A percentile compares a stretch with the other conserved stretches of the same genome.
Evolutionary conservation across 352 stramenopile species (phyloP).

Genomic region (Globisporangium solare): DNA sequence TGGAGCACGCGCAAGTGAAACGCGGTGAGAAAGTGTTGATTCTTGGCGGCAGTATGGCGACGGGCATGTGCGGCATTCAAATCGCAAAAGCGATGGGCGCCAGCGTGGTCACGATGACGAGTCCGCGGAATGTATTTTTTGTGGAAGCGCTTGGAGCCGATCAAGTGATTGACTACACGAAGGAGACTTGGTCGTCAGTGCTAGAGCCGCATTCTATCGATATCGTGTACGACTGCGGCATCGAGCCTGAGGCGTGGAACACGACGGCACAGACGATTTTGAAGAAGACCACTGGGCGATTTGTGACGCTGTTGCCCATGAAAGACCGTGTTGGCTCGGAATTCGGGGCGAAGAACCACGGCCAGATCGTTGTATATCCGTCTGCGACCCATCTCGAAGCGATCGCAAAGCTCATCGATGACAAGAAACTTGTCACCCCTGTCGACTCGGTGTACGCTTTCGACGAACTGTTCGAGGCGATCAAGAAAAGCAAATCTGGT

Average conservation of each 20-base stretch:
- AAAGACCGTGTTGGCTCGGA: constrained; percentile 28
- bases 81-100: constrained; percentile 18
- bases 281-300: constrained; percentile 22
- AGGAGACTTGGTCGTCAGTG: constrained; percentile 25
- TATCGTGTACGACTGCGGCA: constrained; percentile 25
- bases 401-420: constrained; percentile 3
- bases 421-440: not conserved
- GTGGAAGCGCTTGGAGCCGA: constrained; percentile 40
- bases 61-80: constrained; percentile 23
- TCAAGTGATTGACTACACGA: constrained; percentile 62
- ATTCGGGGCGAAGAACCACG: constrained; percentile 23
- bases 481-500: not conserved
- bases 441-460: constrained; percentile 6
- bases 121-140: constrained; percentile 23
- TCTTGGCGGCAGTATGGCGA: constrained; percentile 18
- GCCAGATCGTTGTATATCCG: not conserved
- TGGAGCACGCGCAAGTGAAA: constrained; percentile 16
- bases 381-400: not conserved
- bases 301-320: constrained; percentile 25
- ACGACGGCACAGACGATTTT: constrained; percentile 24
- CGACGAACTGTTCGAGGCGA: constrained; percentile 1
- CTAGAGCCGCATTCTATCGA: constrained; percentile 23
- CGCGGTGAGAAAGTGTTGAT: constrained; percentile 22
- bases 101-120: constrained; percentile 16
- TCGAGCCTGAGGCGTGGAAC: constrained; percentile 30